Evolutionary conservation across 1,284 basidiomycete genomes (phyloP).

Genomic region (Puccinia coronata): DNA sequence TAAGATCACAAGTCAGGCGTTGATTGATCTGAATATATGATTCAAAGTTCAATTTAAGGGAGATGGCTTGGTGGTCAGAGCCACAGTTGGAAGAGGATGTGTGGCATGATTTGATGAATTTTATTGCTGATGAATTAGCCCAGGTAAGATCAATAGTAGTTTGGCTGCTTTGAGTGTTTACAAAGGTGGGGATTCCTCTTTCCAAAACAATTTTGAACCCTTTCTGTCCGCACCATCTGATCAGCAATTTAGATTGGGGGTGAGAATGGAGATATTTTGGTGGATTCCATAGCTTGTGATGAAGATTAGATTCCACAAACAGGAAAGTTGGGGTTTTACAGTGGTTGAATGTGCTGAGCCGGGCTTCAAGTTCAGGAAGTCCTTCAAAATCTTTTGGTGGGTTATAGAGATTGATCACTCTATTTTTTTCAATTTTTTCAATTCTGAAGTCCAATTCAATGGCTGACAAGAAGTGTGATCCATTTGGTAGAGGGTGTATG

Average conservation of each 20-base stretch:
- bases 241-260: not conserved
- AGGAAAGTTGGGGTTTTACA: not conserved
- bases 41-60: not conserved
- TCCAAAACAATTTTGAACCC: constrained; percentile 19
- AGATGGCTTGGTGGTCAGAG: not conserved
- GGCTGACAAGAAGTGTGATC: not conserved
- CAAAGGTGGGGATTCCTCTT: not conserved
- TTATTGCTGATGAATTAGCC: not conserved
- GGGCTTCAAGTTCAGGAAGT: not conserved
- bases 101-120: not conserved
- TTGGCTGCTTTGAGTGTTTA: not conserved
- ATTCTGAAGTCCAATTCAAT: not conserved
- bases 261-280: not conserved
- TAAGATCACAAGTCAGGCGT: not conserved
- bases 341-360: not conserved
- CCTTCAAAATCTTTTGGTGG: not conserved
- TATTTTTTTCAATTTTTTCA: not conserved
- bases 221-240: not conserved
- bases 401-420: not conserved
- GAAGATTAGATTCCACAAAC: constrained; percentile 8
- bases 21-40: not conserved
- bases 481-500: not conserved
- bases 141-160: constrained; percentile 3
- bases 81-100: not conserved
- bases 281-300: constrained; percentile 3